Conservation (phyloP, 495 filamentous ascomycete genomes). For the Apiosordaria backusii region DNA sequence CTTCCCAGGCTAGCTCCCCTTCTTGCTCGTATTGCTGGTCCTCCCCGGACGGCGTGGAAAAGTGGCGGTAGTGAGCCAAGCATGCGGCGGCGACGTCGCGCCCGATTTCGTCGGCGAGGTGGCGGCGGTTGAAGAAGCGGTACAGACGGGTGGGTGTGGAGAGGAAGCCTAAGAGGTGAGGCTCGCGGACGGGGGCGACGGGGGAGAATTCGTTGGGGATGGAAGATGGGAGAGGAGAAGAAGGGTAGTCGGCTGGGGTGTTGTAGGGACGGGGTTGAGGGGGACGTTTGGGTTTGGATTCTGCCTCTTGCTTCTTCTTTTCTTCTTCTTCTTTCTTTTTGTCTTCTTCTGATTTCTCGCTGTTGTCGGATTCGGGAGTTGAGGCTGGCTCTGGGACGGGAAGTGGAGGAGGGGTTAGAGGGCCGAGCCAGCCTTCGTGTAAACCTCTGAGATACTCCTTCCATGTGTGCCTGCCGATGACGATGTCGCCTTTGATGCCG, state of each 20-base stretch:
- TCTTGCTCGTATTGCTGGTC: slow-evolving; percentile 62
- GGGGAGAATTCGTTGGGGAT: slow-evolving; percentile 62
- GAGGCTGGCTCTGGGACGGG: slow-evolving; percentile 28
- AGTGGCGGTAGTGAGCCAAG: slow-evolving; percentile 58
- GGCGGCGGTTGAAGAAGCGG: slow-evolving; percentile 83
- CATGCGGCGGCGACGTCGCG: slow-evolving; percentile 85
- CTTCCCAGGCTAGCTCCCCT: slow-evolving; percentile 67
- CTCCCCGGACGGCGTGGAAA: slow-evolving; percentile 25
- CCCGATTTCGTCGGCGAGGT: slow-evolving; percentile 81
- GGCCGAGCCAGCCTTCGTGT: slow-evolving; percentile 96
- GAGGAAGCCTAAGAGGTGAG: slow-evolving; percentile 89
- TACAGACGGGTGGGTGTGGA: slow-evolving; percentile 84
- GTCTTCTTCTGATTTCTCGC: slow-evolving; percentile 34
- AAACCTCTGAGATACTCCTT: slow-evolving; percentile 93
- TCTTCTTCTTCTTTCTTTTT: slow-evolving; percentile 28
- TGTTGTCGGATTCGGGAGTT: slow-evolving; percentile 25
- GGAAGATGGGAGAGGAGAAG: slow-evolving; percentile 54
- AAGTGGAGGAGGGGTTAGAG: slow-evolving; percentile 48
- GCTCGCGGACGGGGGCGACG: slow-evolving; percentile 69
- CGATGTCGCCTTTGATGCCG: slow-evolving; percentile 74
- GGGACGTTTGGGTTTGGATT: slow-evolving; percentile 46
- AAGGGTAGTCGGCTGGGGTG: slow-evolving; percentile 61
- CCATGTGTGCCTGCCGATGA: slow-evolving; percentile 92
- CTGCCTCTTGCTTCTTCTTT: slow-evolving; percentile 41
- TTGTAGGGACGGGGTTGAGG: slow-evolving; percentile 63